Conservation (phyloP, 1,284 basidiomycete species). For the Porodaedalea pini region DNA sequence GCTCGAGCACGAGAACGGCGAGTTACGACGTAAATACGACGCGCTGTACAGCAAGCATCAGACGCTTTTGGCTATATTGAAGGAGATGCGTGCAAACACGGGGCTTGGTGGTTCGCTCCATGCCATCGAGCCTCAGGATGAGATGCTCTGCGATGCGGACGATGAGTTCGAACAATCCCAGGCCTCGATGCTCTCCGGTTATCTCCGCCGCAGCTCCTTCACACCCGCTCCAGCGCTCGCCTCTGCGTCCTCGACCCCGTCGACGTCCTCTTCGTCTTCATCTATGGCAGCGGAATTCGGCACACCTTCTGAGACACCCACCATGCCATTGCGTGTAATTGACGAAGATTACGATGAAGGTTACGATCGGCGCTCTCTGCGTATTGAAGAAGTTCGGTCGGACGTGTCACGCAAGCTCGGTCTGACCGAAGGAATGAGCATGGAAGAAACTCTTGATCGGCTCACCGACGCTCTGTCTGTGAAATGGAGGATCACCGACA, state of each 20-base stretch:
- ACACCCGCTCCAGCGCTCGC: not conserved
- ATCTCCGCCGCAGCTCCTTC: not conserved
- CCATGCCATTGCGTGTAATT: conserved; percentile 8
- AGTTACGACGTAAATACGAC: not conserved
- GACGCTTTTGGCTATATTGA: not conserved
- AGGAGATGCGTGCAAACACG: not conserved
- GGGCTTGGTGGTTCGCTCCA: no score
- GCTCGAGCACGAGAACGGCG: not conserved
- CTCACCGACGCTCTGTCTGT: not conserved
- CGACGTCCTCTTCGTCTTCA: not conserved
- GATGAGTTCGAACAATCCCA: not conserved
- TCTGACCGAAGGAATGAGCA: not conserved
- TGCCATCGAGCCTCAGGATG: not conserved
- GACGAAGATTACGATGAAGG: conserved; percentile 21
- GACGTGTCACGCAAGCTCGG: not conserved
- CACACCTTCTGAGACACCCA: not conserved
- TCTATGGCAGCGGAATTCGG: not conserved
- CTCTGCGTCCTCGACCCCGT: not conserved
- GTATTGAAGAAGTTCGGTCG: not conserved
- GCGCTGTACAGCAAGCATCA: not conserved
- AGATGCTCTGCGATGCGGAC: conserved; percentile 4
- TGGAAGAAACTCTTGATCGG: conserved; percentile 9
- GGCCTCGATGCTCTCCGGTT: no score
- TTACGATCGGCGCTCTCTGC: not conserved
- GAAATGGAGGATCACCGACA: not conserved